phyloP scores from a whole-genome alignment of 306 rosid species.

The Quercus mongolica region DNA sequence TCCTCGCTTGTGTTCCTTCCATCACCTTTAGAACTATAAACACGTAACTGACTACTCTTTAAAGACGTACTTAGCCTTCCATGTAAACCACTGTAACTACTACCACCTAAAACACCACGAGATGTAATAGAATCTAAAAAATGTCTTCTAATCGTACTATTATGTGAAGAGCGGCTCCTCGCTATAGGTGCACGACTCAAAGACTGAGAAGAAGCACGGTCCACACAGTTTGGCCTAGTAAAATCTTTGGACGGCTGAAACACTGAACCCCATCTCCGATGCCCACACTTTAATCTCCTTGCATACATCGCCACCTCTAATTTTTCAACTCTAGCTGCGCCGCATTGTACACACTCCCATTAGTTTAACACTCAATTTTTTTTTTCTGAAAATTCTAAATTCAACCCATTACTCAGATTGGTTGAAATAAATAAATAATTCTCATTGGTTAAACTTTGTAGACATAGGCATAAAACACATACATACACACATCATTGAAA shows the following conservation, averaged over 20 bases:
- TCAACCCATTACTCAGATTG: neutral
- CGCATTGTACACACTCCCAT: conserved; percentile 26
- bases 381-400: neutral
- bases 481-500: too few relatives aligned
- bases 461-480: neutral
- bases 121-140: conserved; percentile 33
- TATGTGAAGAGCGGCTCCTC: conserved; percentile 32
- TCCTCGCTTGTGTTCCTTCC: conserved; percentile 84
- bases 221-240: conserved; percentile 34
- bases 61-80: conserved; percentile 29
- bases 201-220: conserved; percentile 35
- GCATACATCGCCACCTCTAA: conserved; percentile 60
- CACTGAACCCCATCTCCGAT: conserved; percentile 59
- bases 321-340: conserved; percentile 33
- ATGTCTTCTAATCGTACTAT: conserved; percentile 40
- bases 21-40: conserved; percentile 80
- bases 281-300: conserved; percentile 63
- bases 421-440: neutral
- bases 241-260: conserved; percentile 57
- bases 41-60: conserved; percentile 40
- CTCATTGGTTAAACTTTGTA: neutral
- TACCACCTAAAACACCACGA: conserved; percentile 28
- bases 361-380: conserved; percentile 7
- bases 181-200: conserved; percentile 26
- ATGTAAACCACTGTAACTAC: conserved; percentile 29